Evolutionary conservation across 2,329 filamentous ascomycete species (phyloP).

Genomic region (Zarea fungicola): DNA sequence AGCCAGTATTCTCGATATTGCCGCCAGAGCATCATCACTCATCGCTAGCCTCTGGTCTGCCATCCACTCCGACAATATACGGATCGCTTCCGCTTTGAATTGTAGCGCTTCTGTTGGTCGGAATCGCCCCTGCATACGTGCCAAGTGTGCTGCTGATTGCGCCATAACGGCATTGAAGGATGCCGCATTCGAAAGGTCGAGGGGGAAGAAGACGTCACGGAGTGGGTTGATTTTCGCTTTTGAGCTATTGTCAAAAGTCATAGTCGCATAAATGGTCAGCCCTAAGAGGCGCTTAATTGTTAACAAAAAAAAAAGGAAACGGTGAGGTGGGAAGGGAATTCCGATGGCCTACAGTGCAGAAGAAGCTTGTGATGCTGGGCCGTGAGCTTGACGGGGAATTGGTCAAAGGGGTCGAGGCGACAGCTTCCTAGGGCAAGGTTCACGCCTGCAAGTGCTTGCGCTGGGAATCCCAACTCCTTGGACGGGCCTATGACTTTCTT

Average conservation of each 20-base stretch:
- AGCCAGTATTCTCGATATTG: background rate
- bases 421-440: slow-evolving; percentile 23
- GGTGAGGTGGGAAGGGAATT: no score
- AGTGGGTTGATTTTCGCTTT: slow-evolving; percentile 30
- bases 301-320: no score
- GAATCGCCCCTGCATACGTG: slow-evolving; percentile 26
- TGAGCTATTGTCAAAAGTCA: slow-evolving; percentile 27
- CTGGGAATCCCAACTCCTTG: slow-evolving; percentile 10
- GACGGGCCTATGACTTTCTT: no score
- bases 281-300: slow-evolving; percentile 20
- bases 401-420: slow-evolving; percentile 32
- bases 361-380: slow-evolving; percentile 30
- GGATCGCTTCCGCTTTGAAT: slow-evolving; percentile 31
- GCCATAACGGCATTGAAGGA: slow-evolving; percentile 37
- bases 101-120: slow-evolving; percentile 22
- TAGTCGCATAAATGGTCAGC: slow-evolving; percentile 26
- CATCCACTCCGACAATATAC: slow-evolving; percentile 30
- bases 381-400: slow-evolving; percentile 28
- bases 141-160: slow-evolving; percentile 34
- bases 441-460: slow-evolving; percentile 23
- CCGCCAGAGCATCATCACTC: slow-evolving; percentile 23
- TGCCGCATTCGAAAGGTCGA: slow-evolving; percentile 35
- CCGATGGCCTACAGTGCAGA: slow-evolving; percentile 33
- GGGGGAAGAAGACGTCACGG: slow-evolving; percentile 34
- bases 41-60: slow-evolving; percentile 23